phyloP scores from a whole-genome alignment of 2,329 filamentous ascomycete genomes.

The Fusarium incarnatum region DNA sequence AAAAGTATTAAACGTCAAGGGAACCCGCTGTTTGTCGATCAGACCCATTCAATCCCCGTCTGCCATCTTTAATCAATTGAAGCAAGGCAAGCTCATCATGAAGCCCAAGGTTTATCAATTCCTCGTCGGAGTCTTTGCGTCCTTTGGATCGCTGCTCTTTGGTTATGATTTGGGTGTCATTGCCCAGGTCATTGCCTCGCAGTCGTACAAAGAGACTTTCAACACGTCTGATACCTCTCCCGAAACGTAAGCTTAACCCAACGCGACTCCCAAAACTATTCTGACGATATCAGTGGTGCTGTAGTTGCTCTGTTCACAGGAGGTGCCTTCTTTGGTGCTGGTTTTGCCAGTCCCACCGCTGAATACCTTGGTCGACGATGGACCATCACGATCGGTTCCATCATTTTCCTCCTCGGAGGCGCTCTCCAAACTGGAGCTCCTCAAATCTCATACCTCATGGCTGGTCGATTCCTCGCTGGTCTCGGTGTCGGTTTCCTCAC shows the following conservation, averaged over 20 bases:
- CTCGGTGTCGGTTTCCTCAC: constrained; percentile 51
- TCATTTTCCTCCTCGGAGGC: constrained; percentile 79
- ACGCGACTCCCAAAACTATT: background rate
- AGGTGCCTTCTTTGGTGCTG: constrained; percentile 77
- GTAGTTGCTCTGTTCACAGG: constrained; percentile 80
- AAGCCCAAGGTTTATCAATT: constrained; percentile 61
- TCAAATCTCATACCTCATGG: constrained; percentile 70
- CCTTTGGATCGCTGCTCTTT: constrained; percentile 43
- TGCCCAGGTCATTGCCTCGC: constrained; percentile 63
- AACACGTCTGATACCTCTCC: constrained; percentile 51
- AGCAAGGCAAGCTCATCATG: constrained; percentile 1
- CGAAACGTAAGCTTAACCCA: constrained; percentile 46
- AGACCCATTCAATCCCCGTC: background rate
- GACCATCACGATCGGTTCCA: constrained; percentile 76
- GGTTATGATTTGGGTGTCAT: constrained; percentile 51
- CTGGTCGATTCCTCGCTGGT: constrained; percentile 76
- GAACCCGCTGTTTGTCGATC: constrained; percentile 9
- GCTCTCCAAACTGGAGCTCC: constrained; percentile 76
- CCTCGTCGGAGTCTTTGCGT: constrained; percentile 56
- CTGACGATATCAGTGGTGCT: constrained; percentile 17
- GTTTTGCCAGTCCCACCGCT: constrained; percentile 70
- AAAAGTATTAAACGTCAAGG: constrained; percentile 15
- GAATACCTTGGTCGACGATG: constrained; percentile 74
- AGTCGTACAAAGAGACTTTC: constrained; percentile 21
- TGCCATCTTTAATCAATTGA: background rate